Evolutionary conservation across 495 filamentous ascomycete species (phyloP).

Genomic region (Parmelia sp.): DNA sequence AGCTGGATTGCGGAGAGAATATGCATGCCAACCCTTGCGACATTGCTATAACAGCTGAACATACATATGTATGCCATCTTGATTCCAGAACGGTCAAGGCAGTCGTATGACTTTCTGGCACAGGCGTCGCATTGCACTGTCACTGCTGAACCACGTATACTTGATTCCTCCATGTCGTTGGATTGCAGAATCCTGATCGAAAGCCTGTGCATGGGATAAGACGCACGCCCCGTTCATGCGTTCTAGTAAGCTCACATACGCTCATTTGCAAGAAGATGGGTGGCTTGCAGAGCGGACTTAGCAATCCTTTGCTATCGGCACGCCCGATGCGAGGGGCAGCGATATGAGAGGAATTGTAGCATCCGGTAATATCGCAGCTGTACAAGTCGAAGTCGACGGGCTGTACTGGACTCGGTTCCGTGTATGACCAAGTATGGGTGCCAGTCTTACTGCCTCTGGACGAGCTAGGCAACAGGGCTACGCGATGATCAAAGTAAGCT

Average conservation of each 20-base stretch:
- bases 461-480: neutral
- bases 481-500: neutral
- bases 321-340: neutral
- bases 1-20: neutral
- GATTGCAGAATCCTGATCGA: neutral
- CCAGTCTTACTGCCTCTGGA: neutral
- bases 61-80: neutral
- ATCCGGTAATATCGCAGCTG: neutral
- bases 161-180: neutral
- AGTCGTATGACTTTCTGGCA: neutral
- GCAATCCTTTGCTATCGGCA: neutral
- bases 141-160: neutral
- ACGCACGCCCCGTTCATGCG: neutral
- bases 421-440: neutral
- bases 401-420: neutral
- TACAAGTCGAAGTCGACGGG: neutral
- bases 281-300: neutral
- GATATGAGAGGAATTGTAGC: neutral
- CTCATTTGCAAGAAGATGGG: neutral
- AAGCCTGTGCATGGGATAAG: neutral
- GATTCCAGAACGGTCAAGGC: neutral
- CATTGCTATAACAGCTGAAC: neutral
- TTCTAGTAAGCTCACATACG: neutral
- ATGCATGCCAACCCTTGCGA: neutral
- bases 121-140: neutral